These are phyloP conservation scores for Phylloporus rhodoxanthus DNA, from an alignment of 768 basidiomycete species.

Conservation along the genomic window DNA sequence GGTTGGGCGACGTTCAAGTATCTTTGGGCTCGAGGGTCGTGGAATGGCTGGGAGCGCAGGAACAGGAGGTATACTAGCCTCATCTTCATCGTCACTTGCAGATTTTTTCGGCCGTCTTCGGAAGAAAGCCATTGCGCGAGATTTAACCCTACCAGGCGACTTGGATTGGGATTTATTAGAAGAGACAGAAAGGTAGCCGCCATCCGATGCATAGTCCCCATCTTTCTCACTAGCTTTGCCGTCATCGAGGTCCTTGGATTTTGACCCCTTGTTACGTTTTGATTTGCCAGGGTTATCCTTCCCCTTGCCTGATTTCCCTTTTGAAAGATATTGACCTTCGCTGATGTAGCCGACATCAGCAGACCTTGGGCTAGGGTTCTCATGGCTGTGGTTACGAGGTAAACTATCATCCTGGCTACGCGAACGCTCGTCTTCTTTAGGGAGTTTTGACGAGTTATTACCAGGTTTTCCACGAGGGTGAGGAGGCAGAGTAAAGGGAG, in stretches of 20 bases:
- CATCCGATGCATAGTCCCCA: slow-evolving; percentile 23
- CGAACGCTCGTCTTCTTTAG: slow-evolving; percentile 11
- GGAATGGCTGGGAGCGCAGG: slow-evolving; percentile 26
- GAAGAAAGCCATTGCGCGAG: slow-evolving; percentile 32
- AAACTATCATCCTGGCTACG: slow-evolving; percentile 23
- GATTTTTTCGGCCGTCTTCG: slow-evolving; percentile 28
- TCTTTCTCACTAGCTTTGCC: slow-evolving; percentile 19
- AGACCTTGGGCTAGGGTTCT: slow-evolving; percentile 13
- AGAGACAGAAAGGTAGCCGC: slow-evolving; percentile 31
- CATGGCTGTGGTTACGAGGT: slow-evolving; percentile 3
- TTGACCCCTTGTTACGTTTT: slow-evolving; percentile 16
- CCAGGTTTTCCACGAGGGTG: slow-evolving; percentile 1
- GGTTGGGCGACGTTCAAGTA: slow-evolving; percentile 19
- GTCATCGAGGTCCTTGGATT: slow-evolving; percentile 13
- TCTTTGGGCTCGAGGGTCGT: slow-evolving; percentile 27
- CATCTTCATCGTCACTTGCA: slow-evolving; percentile 29
- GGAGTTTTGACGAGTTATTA: neutral
- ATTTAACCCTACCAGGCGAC: slow-evolving; percentile 23
- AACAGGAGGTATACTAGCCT: slow-evolving; percentile 27
- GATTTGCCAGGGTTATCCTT: slow-evolving; percentile 18
- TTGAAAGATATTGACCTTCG: slow-evolving; percentile 30
- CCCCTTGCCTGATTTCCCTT: slow-evolving; percentile 14
- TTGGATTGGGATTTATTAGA: slow-evolving; percentile 30
- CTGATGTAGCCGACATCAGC: slow-evolving; percentile 25
- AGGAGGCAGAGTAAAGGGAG: slow-evolving; percentile 16